Evolutionary conservation across 78 protist genomes (phyloP).

Genomic region (Polysphondylium violaceum): DNA sequence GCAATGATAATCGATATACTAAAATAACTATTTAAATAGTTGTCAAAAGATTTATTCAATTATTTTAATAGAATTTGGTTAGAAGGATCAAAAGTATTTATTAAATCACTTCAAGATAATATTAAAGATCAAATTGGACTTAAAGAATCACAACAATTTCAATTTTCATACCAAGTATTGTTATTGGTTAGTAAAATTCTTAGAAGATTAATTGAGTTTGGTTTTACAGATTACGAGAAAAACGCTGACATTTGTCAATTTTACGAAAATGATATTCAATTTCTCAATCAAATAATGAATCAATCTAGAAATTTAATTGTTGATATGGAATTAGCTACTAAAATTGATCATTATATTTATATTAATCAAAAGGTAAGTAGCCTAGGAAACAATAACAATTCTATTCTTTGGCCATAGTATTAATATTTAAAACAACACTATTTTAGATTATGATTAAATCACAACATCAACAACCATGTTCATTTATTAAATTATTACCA

Average conservation of each 20-base stretch:
- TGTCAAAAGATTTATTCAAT: conserved; percentile 5
- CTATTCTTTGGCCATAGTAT: background rate
- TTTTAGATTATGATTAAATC: conserved; percentile 21
- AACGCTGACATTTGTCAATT: conserved; percentile 14
- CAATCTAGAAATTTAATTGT: background rate
- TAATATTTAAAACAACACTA: background rate
- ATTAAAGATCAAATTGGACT: background rate
- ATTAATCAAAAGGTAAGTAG: conserved; percentile 23
- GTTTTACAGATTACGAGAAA: conserved; percentile 45
- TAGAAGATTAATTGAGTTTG: conserved; percentile 49
- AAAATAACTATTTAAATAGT: background rate
- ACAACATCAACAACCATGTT: conserved; percentile 38
- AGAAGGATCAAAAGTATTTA: conserved; percentile 1
- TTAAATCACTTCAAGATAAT: background rate
- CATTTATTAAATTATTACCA: conserved; percentile 39
- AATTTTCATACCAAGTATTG: background rate
- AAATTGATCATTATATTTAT: conserved; percentile 11
- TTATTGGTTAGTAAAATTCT: conserved; percentile 19
- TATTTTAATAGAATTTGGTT: conserved; percentile 13
- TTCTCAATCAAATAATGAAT: conserved; percentile 7
- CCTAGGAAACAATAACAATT: too few relatives aligned
- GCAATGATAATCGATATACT: too few relatives aligned
- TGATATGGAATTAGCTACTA: background rate
- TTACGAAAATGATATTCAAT: background rate
- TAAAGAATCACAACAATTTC: background rate